Evolutionary conservation across 768 basidiomycete genomes (phyloP), one percentile per base, ranked within the genome.

Genomic region (Boletus fagicola): DNA sequence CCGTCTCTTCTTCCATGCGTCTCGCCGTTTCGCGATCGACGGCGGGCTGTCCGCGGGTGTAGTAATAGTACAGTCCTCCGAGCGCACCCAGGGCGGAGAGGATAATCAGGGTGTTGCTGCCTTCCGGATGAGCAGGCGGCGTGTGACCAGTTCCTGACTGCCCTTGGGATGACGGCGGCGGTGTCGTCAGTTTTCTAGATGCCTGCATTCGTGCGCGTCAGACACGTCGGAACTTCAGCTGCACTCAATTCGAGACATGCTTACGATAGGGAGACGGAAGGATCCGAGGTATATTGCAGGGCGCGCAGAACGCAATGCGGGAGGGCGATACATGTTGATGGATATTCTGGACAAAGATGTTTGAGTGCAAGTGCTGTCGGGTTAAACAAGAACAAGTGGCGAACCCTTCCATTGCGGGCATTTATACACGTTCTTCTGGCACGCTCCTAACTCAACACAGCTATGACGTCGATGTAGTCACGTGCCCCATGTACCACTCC

Each of bases 51-150:
- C 62, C 66, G 47, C 59, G 65, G n/a, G 65, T 61, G 65, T 74
- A 75, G 61, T 75, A 78, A 52, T 73, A 72, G 61, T 76, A 77
- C 38, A 72, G 58, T 13, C 67, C 75, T 4, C 71, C 77, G 48
- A 74, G 65, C 2, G 70, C 73, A 8, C 66, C 74, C 35, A 66
- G 56, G 13, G 72, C 70, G 18, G 72, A 64, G 42, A 75, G 65
- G 39, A 68, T 31, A 51, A 76, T 67, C 43, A 71, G 39, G 18
- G 63, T 63, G 50, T 68, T 72, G 59, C 53, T 68, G 30, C 67
- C 61, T 24, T 65, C 62, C 0, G 57, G 55, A 13, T 16, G 52
- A 38, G 52, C 22, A 7, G 48, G 45, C 6, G 53, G 31, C 24
- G 51, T 49, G 44, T 52, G 52, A 20, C 51, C 20, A 5, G 51